A percentile compares a stretch with the other conserved stretches of the same genome.
Evolutionary conservation across 345 rosid genomes (phyloP).

Genomic region (Eucalyptus virginea): DNA sequence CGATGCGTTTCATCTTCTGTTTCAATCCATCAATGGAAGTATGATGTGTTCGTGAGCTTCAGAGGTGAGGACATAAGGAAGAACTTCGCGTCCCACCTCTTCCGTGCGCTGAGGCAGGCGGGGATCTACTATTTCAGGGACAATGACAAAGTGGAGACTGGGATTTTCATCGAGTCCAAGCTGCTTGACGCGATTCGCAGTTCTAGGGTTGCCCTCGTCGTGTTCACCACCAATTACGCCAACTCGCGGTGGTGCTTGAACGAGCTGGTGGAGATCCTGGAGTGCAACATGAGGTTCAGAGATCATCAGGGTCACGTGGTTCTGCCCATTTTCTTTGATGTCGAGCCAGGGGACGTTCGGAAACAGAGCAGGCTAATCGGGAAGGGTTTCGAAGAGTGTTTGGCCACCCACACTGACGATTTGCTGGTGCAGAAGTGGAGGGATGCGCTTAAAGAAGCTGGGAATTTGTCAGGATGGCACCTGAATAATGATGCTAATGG

Average conservation of each 20-base stretch:
- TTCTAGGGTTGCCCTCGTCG: neutral
- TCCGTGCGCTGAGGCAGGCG: neutral
- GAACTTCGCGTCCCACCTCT: neutral
- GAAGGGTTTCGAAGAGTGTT: neutral
- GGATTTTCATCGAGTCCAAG: neutral
- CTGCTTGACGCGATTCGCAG: neutral
- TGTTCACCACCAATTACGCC: no score
- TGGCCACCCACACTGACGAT: neutral
- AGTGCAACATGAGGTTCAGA: no score
- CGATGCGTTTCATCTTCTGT: no score
- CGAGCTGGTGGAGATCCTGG: no score
- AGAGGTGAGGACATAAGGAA: neutral
- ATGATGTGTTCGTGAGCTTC: no score
- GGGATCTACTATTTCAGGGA: neutral
- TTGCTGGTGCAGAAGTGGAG: neutral
- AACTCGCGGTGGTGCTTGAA: no score
- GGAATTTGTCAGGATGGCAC: neutral
- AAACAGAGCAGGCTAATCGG: rapidly evolving
- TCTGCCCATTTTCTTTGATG: no score
- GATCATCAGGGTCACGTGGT: no score
- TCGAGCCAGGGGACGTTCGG: no score
- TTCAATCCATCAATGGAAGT: no score
- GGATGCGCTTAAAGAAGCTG: neutral
- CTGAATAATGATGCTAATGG: neutral
- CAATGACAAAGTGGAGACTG: neutral